phyloP scores from a whole-genome alignment of 192 early-diverging fungal genomes.

The Entrophospora sp. region DNA sequence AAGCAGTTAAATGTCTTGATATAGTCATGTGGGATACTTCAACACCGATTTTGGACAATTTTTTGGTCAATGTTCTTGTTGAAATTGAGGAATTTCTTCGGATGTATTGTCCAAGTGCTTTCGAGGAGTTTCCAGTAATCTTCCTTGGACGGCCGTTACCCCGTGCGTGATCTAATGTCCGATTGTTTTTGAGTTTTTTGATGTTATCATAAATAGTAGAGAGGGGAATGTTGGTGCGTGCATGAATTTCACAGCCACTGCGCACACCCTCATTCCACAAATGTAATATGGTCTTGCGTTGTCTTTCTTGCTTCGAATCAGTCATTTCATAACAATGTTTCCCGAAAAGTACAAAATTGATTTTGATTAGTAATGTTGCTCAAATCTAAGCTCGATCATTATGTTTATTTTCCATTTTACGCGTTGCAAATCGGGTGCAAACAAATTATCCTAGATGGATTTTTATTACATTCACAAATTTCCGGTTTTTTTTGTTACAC shows the following conservation, averaged over 20 bases:
- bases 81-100: neutral
- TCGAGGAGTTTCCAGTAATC: neutral
- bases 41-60: neutral
- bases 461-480: too few relatives aligned
- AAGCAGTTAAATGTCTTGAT: neutral
- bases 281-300: neutral
- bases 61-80: neutral
- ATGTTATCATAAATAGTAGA: slow-evolving; percentile 8
- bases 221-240: neutral
- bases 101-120: neutral
- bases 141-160: neutral
- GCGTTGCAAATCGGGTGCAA: too few relatives aligned
- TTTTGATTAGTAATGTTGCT: too few relatives aligned
- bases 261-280: slow-evolving; percentile 1
- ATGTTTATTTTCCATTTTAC: too few relatives aligned
- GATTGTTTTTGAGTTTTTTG: slow-evolving; percentile 6
- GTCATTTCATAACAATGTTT: too few relatives aligned
- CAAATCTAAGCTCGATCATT: too few relatives aligned
- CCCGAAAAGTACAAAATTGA: too few relatives aligned
- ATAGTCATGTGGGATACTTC: neutral
- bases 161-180: neutral
- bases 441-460: too few relatives aligned
- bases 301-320: too few relatives aligned
- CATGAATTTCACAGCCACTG: neutral
- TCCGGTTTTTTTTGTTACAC: too few relatives aligned